These are phyloP conservation scores for Westerdykella ornata DNA, from an alignment of 2,329 filamentous ascomycete species.

Conservation along the genomic window DNA sequence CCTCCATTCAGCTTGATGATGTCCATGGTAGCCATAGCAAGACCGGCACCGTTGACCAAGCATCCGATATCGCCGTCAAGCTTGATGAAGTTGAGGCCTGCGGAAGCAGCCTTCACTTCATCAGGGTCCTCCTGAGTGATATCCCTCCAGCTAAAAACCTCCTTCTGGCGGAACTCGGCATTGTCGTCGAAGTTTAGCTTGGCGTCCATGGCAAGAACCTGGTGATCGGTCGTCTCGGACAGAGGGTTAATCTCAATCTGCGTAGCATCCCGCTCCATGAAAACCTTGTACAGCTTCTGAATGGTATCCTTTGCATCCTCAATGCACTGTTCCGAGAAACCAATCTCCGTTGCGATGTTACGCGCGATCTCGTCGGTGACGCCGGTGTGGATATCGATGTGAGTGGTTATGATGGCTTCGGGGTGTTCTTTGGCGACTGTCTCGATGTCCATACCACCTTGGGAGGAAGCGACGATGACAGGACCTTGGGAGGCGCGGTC, in stretches of 20 bases:
- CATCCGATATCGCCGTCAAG: conserved; percentile 98
- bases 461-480: conserved; percentile 94
- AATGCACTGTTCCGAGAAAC: conserved; percentile 96
- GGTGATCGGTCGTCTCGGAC: conserved; percentile 94
- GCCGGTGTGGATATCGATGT: conserved; percentile 87
- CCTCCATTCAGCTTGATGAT: conserved; percentile 99
- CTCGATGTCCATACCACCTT: conserved; percentile 99
- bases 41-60: conserved; percentile 96
- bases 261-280: conserved; percentile 95
- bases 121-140: conserved; percentile 93
- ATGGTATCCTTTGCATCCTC: conserved; percentile 93
- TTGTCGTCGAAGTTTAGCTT: conserved; percentile 99
- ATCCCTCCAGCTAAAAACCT: conserved; percentile 90
- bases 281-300: conserved; percentile 98
- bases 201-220: conserved; percentile 98
- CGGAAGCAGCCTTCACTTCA: conserved; percentile 93
- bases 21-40: conserved; percentile 99
- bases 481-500: conserved; percentile 85
- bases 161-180: conserved; percentile 95
- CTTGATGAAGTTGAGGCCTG: conserved; percentile 98
- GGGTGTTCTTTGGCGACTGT: conserved; percentile 96
- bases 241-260: conserved; percentile 99
- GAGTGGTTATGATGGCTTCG: conserved; percentile 88
- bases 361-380: conserved; percentile 93
- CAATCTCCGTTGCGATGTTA: conserved; percentile 82